Base-by-base conservation (phyloP, 805 yeast genomes). In the Wickerhamiella brachini region DNA sequence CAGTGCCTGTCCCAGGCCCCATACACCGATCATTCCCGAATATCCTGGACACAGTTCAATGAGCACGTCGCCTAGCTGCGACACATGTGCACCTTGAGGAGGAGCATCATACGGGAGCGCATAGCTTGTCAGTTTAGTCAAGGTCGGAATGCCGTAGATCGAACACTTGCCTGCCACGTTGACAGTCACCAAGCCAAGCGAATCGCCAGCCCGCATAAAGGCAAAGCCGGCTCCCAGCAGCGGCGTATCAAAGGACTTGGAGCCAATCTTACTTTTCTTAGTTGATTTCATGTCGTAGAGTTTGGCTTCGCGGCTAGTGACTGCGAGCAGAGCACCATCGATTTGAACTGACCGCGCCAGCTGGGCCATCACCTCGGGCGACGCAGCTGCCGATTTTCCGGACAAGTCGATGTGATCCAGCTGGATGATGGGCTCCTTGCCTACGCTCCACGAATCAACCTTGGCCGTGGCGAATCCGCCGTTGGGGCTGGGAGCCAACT, bases 381-480 rank as follows among this genome's bases (percentile, higher is more conserved):
- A 72, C 0, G 96, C 95, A 4, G 71, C 69, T 3, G 85, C 78
- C 2, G 85, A 77, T 5, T 71, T 68, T 1, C 95, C 95, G 24
- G 72, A 71, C 12, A 76, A 63, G 55, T 78, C 79, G 20, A 83
- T 66, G 1, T 89, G 81, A 8, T 77, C 70, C 7, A 90, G 70
- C 6, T 72, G 68, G 1, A 70, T 68, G 17, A 89, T 73, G 2
- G 76, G 72, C 1, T 77, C 69, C 31, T 74, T 78, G 46, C 77
- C 76, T 0, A 78, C 69, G 41, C 72, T 73, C 5, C 75, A 66
- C 0, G 79, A 83, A 26, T 70, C 68, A 61, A 80, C 87, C n/a
- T 45, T 26, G 10, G 55, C 15, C 20, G 37, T 24, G 6, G 53
- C 52, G 15, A 44, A 51, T 47, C 53, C 55, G 48, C 79, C 70